A percentile compares a stretch with the other conserved stretches of the same genome.
These are phyloP conservation scores for Neurospora sp. DNA, from an alignment of 495 filamentous ascomycete genomes.

Conservation along the genomic window DNA sequence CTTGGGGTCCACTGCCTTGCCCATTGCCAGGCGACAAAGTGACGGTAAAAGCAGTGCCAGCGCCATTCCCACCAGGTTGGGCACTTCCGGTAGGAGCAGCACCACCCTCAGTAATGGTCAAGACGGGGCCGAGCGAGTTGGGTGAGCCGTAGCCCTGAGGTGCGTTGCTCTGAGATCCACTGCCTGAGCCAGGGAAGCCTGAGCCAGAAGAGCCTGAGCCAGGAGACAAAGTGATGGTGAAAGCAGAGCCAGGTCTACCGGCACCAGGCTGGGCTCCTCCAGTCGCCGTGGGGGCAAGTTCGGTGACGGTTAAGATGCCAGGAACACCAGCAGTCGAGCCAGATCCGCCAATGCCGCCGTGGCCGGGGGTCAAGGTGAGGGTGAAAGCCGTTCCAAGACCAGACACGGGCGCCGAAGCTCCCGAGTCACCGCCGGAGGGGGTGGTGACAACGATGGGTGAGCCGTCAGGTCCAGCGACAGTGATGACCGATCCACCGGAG, in stretches of 20 bases:
- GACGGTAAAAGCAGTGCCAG: neutral
- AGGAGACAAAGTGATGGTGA: neutral
- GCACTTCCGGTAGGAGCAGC: neutral
- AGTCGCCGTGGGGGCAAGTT: neutral
- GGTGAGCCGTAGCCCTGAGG: neutral
- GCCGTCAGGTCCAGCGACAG: neutral
- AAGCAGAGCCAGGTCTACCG: neutral
- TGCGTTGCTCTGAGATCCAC: neutral
- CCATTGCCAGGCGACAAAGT: neutral
- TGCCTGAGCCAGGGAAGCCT: neutral
- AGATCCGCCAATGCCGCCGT: neutral
- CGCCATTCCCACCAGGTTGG: neutral
- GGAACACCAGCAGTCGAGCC: neutral
- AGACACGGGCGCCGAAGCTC: neutral
- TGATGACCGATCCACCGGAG: neutral
- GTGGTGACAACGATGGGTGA: conserved; percentile 2
- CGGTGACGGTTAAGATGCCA: neutral
- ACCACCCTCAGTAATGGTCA: conserved; percentile 2
- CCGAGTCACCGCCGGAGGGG: neutral
- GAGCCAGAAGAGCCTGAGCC: neutral
- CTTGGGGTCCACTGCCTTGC: neutral
- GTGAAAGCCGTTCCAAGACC: neutral
- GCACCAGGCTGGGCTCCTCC: neutral
- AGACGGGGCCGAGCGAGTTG: neutral
- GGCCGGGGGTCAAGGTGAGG: neutral